These are phyloP conservation scores for Aspergillus carbonarius DNA, from an alignment of 2,329 filamentous ascomycete species.

Conservation along the genomic window DNA sequence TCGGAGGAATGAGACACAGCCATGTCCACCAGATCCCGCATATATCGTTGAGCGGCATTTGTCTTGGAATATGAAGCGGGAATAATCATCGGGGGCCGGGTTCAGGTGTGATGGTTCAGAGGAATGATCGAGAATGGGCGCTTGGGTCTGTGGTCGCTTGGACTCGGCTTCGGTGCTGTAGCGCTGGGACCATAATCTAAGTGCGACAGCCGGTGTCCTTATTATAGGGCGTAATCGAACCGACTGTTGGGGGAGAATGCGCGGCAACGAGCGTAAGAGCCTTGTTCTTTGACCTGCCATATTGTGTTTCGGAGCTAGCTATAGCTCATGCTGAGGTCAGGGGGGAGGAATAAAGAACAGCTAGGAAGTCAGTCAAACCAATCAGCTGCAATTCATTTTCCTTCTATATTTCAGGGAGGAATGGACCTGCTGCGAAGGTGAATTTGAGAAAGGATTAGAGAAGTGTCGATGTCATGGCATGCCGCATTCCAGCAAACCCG, in stretches of 20 bases:
- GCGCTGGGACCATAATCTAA: slow-evolving; percentile 16
- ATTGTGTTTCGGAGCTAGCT: slow-evolving; percentile 12
- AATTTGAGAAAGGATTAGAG: background rate
- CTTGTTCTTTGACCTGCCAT: slow-evolving; percentile 23
- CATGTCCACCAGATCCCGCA: slow-evolving; percentile 80
- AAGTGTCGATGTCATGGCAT: background rate
- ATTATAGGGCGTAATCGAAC: slow-evolving; percentile 14
- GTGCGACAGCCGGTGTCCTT: slow-evolving; percentile 8
- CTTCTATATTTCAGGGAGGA: background rate
- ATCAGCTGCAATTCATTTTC: slow-evolving; percentile 4
- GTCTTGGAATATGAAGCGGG: slow-evolving; percentile 80
- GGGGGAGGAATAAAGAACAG: background rate
- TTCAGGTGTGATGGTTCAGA: slow-evolving; percentile 63
- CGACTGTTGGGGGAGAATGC: slow-evolving; percentile 19
- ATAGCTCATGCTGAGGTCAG: slow-evolving; percentile 17
- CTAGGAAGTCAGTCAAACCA: too few species aligned
- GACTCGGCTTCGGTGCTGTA: slow-evolving; percentile 23
- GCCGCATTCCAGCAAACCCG: slow-evolving; percentile 2
- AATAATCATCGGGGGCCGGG: slow-evolving; percentile 80
- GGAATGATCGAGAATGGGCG: slow-evolving; percentile 16
- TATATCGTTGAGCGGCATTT: slow-evolving; percentile 74
- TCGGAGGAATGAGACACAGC: slow-evolving; percentile 89
- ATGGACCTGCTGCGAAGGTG: background rate
- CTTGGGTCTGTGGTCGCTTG: slow-evolving; percentile 8
- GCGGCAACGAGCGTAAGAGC: slow-evolving; percentile 16